These are phyloP conservation scores for Thymus mandschuricus DNA, from an alignment of 257 asterid genomes.

Conservation along the genomic window DNA sequence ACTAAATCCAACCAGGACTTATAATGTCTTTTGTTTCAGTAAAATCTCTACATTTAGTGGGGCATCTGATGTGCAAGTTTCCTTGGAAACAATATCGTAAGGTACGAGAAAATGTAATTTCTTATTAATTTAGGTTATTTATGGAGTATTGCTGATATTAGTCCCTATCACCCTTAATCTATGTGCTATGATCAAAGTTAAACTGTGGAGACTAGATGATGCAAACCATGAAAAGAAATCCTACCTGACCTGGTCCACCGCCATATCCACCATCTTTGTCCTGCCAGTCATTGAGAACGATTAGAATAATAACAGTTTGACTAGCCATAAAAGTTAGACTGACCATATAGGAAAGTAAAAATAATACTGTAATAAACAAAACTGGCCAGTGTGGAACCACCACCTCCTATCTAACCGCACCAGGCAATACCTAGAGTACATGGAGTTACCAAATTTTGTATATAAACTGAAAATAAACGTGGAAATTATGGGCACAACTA, in stretches of 20 bases:
- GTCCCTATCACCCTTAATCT: too few species aligned
- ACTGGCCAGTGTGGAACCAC: not conserved
- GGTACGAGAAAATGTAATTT: too few species aligned
- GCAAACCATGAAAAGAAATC: conserved; percentile 24
- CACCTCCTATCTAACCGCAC: conserved; percentile 1
- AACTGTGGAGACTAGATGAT: not conserved
- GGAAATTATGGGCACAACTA: not conserved
- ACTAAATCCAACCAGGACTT: too few species aligned
- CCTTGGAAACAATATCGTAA: too few species aligned
- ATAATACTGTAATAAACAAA: not conserved
- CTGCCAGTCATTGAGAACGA: conserved; percentile 44
- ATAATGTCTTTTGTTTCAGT: too few species aligned
- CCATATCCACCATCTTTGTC: conserved; percentile 94
- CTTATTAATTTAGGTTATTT: too few species aligned
- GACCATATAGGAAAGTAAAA: not conserved
- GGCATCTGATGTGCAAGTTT: too few species aligned
- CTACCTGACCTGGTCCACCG: conserved; percentile 99
- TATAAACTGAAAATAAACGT: not conserved
- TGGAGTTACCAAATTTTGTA: not conserved
- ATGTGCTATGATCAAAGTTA: too few species aligned
- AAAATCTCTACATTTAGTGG: too few species aligned
- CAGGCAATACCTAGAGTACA: conserved; percentile 19
- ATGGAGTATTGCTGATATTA: too few species aligned
- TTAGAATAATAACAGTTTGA: conserved; percentile 17
- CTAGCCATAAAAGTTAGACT: not conserved